Percentiles rank a stretch among this genome's conserved stretches.
Conservation (phyloP, 164 flowering plant species). For the Hamamelis virginiana region DNA sequence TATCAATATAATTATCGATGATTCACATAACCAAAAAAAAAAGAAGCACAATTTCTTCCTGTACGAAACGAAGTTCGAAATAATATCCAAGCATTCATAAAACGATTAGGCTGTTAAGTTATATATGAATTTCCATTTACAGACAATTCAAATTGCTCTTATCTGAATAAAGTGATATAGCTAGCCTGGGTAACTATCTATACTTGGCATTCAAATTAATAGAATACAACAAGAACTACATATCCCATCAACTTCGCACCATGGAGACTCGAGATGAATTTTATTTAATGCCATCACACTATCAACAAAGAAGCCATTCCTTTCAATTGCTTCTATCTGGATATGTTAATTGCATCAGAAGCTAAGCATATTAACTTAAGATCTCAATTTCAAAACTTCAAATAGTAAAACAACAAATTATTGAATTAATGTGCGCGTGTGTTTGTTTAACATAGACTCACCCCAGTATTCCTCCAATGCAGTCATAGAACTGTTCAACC, state of each 20-base stretch:
- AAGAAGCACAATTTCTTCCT: no score
- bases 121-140: no score
- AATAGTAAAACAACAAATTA: neutral
- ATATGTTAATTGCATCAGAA: no score
- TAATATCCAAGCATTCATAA: no score
- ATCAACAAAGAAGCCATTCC: neutral
- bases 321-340: no score
- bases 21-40: no score
- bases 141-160: neutral
- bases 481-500: conserved; percentile 76
- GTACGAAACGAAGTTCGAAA: no score
- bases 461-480: conserved; percentile 98
- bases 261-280: neutral
- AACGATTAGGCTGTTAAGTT: no score
- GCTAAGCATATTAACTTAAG: no score
- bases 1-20: no score
- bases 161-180: neutral
- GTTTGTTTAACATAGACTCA: conserved; percentile 34
- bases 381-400: neutral
- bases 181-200: neutral
- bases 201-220: neutral
- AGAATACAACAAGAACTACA: neutral
- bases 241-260: neutral
- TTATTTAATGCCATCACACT: neutral
- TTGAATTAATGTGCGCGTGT: neutral